A percentile compares a stretch with the other conserved stretches of the same genome.
These are phyloP conservation scores for Hypoxylon lenormandii DNA, from an alignment of 495 filamentous ascomycete genomes.

Conservation along the genomic window DNA sequence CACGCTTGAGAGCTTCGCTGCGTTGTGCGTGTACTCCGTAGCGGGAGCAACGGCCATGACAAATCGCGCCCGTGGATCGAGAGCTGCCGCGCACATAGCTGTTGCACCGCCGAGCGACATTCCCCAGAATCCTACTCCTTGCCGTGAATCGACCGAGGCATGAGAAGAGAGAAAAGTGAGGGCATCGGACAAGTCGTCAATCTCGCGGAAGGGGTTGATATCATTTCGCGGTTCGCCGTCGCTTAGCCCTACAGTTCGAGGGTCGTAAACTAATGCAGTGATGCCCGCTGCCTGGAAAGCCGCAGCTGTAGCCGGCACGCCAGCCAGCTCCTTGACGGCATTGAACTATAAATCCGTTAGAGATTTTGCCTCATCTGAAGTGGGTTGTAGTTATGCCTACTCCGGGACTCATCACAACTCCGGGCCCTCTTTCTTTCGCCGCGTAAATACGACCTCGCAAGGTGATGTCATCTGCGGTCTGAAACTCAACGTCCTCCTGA, in stretches of 20 bases:
- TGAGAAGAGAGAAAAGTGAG: constrained; percentile 50
- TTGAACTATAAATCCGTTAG: constrained; percentile 56
- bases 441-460: constrained; percentile 51
- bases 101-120: constrained; percentile 57
- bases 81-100: constrained; percentile 41
- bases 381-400: constrained; percentile 42
- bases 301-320: constrained; percentile 50
- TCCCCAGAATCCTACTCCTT: constrained; percentile 61
- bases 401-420: constrained; percentile 56
- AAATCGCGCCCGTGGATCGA: constrained; percentile 49
- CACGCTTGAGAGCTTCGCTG: constrained; percentile 20
- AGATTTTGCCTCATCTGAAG: not conserved
- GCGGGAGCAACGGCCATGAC: constrained; percentile 40
- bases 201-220: constrained; percentile 53
- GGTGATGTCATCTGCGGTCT: constrained; percentile 52
- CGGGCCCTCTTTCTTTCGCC: constrained; percentile 44
- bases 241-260: constrained; percentile 54
- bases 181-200: constrained; percentile 57
- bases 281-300: constrained; percentile 54
- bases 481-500: constrained; percentile 50
- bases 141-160: constrained; percentile 44
- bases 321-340: constrained; percentile 57
- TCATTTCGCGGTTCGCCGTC: constrained; percentile 61
- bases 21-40: constrained; percentile 17
- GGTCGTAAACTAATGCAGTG: constrained; percentile 59